Evolutionary conservation across 2,329 filamentous ascomycete species (phyloP).

Genomic region (Epichloe coenophiala): DNA sequence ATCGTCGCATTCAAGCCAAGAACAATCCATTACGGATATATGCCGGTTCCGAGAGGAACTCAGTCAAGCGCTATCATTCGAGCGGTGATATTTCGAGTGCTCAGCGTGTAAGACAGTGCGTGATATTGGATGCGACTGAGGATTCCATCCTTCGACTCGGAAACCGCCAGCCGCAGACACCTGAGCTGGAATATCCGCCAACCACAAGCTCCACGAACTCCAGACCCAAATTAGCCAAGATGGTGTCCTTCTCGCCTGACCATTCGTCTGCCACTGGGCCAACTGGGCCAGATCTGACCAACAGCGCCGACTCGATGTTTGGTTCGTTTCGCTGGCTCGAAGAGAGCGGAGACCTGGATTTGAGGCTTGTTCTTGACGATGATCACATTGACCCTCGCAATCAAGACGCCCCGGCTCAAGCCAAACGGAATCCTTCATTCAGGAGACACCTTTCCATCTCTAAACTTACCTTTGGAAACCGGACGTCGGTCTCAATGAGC

Average conservation of each 20-base stretch:
- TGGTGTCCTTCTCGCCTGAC: conserved; percentile 12
- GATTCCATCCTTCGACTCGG: conserved; percentile 13
- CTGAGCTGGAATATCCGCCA: conserved; percentile 7
- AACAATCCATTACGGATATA: conserved; percentile 1
- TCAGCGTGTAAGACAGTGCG: conserved; percentile 19
- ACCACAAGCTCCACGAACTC: not conserved
- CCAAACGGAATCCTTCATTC: conserved; percentile 45
- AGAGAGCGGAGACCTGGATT: conserved; percentile 56
- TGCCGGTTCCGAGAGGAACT: not conserved
- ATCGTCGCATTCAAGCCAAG: conserved; percentile 1
- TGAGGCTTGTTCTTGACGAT: conserved; percentile 53
- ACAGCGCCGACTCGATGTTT: conserved; percentile 39
- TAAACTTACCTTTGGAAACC: conserved; percentile 44
- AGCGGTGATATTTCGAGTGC: conserved; percentile 51
- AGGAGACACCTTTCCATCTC: conserved; percentile 60
- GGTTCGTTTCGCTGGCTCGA: conserved; percentile 64
- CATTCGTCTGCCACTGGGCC: conserved; percentile 1
- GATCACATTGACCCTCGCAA: conserved; percentile 49
- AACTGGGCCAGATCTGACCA: conserved; percentile 5
- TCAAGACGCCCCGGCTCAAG: conserved; percentile 30
- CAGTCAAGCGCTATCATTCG: conserved; percentile 51
- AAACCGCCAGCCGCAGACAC: conserved; percentile 13
- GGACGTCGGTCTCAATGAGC: conserved; percentile 36
- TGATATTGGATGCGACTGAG: conserved; percentile 22
- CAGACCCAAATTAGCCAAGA: conserved; percentile 8